Evolutionary conservation across 2,329 filamentous ascomycete species (phyloP).

Genomic region (Gliomastix tumulicola): DNA sequence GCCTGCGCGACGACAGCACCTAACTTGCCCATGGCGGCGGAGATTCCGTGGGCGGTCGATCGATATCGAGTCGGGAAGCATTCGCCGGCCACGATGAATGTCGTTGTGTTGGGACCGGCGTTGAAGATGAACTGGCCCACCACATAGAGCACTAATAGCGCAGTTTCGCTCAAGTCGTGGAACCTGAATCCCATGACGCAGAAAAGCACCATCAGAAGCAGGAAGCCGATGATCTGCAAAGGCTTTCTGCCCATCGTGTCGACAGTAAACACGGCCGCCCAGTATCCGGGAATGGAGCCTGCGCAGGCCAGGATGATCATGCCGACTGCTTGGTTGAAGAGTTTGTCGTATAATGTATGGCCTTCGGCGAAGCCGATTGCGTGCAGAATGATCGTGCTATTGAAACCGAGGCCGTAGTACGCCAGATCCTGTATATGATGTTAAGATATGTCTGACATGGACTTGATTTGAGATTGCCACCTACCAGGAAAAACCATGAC

Average conservation of each 20-base stretch:
- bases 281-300: conserved; percentile 74
- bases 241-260: conserved; percentile 73
- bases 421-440: conserved; percentile 55
- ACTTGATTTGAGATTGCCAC: conserved; percentile 9
- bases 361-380: conserved; percentile 66
- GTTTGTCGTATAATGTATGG: conserved; percentile 56
- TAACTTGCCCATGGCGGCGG: conserved; percentile 59
- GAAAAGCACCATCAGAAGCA: conserved; percentile 54
- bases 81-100: conserved; percentile 58
- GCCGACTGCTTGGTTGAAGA: conserved; percentile 68
- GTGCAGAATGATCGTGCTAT: conserved; percentile 63
- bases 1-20: conserved; percentile 62
- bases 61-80: conserved; percentile 59
- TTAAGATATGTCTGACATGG: conserved; percentile 6
- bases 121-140: conserved; percentile 62
- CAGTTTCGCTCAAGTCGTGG: conserved; percentile 34
- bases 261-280: conserved; percentile 65
- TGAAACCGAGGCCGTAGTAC: conserved; percentile 67
- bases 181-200: conserved; percentile 56
- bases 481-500: conserved; percentile 72
- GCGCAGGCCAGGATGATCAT: conserved; percentile 73
- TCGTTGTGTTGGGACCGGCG: conserved; percentile 59
- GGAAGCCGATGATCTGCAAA: conserved; percentile 61
- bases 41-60: conserved; percentile 56
- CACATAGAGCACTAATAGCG: conserved; percentile 55